Percentiles rank a stretch among this genome's conserved stretches.
phyloP scores from a whole-genome alignment of 208 protist species.

The Wallacemonas rigidus region DNA sequence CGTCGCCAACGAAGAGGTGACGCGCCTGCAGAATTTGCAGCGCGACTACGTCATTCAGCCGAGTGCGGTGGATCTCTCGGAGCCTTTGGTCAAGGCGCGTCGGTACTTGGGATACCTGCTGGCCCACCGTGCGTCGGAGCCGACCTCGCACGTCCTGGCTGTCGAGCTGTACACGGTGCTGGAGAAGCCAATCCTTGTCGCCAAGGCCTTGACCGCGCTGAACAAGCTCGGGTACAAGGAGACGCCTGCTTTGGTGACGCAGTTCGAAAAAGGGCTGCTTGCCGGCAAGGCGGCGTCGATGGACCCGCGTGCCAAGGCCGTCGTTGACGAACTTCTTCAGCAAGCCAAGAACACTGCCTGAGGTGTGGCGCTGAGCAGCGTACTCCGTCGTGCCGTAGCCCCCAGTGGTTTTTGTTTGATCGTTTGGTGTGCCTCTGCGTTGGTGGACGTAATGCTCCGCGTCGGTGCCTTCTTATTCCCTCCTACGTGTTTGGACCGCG shows the following conservation, averaged over 20 bases:
- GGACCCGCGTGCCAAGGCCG: conserved; percentile 49
- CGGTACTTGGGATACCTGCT: conserved; percentile 72
- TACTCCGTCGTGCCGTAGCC: too few relatives aligned
- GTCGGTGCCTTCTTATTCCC: too few relatives aligned
- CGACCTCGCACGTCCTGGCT: conserved; percentile 65
- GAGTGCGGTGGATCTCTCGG: conserved; percentile 59
- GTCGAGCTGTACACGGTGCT: conserved; percentile 67
- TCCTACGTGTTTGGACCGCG: too few relatives aligned
- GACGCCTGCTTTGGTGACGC: conserved; percentile 29
- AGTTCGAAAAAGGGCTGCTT: conserved; percentile 52
- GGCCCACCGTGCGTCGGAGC: conserved; percentile 36
- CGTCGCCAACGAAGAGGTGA: conserved; percentile 56
- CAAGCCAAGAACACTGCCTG: conserved; percentile 21
- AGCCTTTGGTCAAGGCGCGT: conserved; percentile 75
- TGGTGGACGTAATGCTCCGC: too few relatives aligned
- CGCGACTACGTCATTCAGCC: conserved; percentile 57
- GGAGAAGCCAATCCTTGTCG: conserved; percentile 68
- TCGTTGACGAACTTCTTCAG: conserved; percentile 57
- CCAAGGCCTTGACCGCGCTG: conserved; percentile 50
- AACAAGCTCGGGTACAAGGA: conserved; percentile 36
- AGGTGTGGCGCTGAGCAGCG: background rate
- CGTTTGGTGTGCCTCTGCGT: too few relatives aligned
- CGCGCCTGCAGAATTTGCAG: conserved; percentile 54
- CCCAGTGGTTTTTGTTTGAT: too few relatives aligned
- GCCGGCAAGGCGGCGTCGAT: conserved; percentile 18